Evolutionary conservation across 495 filamentous ascomycete genomes (phyloP).

Genomic region (Corynascus novoguineensis): DNA sequence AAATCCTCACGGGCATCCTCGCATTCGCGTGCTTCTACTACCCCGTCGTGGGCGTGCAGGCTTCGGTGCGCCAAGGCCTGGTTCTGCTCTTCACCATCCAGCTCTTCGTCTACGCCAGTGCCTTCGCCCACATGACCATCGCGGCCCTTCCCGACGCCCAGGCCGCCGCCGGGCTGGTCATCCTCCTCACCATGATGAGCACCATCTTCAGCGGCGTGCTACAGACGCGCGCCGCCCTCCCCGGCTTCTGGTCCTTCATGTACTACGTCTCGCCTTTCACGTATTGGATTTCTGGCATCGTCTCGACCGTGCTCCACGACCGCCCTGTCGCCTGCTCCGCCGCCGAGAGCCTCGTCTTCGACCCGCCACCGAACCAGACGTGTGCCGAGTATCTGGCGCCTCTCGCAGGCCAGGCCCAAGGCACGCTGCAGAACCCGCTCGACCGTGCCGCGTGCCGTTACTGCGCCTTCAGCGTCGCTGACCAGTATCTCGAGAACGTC

Average conservation of each 20-base stretch:
- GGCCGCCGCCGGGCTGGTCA: conserved; percentile 56
- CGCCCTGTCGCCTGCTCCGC: conserved; percentile 46
- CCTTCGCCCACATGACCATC: conserved; percentile 63
- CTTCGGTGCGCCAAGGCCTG: conserved; percentile 50
- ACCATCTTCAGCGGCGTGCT: conserved; percentile 47
- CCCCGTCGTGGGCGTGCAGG: conserved; percentile 49
- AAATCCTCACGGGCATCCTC: conserved; percentile 54
- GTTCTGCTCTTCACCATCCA: conserved; percentile 54
- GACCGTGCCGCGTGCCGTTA: conserved; percentile 41
- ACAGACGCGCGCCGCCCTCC: conserved; percentile 46
- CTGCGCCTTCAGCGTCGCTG: conserved; percentile 43
- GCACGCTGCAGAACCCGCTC: conserved; percentile 41
- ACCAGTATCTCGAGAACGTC: conserved; percentile 42
- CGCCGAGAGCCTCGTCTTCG: conserved; percentile 49
- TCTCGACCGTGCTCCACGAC: conserved; percentile 50
- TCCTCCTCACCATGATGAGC: conserved; percentile 57
- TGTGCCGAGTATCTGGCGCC: conserved; percentile 27
- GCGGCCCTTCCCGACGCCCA: conserved; percentile 58
- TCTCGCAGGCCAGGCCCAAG: conserved; percentile 24
- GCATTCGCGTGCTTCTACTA: conserved; percentile 62
- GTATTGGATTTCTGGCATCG: conserved; percentile 54
- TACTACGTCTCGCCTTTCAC: conserved; percentile 62
- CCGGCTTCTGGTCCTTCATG: conserved; percentile 71
- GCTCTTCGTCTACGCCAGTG: conserved; percentile 56
- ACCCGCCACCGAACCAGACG: conserved; percentile 38